Evolutionary conservation across 805 yeast species (phyloP).

Genomic region (Sugiyamaella marilandica): DNA sequence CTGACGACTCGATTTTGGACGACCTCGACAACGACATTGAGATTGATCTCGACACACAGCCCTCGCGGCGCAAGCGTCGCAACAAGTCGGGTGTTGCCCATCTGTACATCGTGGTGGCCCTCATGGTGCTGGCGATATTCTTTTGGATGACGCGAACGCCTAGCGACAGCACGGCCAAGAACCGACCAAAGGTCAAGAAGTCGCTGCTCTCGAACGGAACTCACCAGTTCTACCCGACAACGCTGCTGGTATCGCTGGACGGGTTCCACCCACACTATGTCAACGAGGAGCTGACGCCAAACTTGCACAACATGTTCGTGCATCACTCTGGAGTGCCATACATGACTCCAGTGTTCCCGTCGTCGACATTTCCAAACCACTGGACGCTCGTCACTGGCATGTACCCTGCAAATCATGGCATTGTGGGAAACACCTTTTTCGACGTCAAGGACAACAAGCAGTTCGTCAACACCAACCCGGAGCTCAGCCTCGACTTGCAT

Average conservation of each 20-base stretch:
- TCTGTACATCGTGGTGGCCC: constrained; percentile 7
- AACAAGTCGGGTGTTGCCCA: neutral
- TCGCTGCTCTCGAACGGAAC: constrained; percentile 50
- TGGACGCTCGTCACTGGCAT: constrained; percentile 88
- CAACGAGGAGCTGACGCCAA: constrained; percentile 61
- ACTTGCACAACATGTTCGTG: constrained; percentile 52
- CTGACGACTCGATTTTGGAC: constrained; percentile 10
- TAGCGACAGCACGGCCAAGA: neutral
- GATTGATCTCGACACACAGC: constrained; percentile 22
- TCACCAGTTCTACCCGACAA: constrained; percentile 67
- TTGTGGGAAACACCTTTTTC: constrained; percentile 74
- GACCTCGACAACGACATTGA: constrained; percentile 16
- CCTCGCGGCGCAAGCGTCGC: constrained; percentile 14
- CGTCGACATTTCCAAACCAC: constrained; percentile 87
- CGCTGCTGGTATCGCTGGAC: constrained; percentile 73
- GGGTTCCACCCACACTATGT: constrained; percentile 92
- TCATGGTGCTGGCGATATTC: constrained; percentile 15
- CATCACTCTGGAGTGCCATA: constrained; percentile 65
- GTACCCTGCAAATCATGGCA: constrained; percentile 79
- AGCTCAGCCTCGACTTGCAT: constrained; percentile 44
- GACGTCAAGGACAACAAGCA: constrained; percentile 53
- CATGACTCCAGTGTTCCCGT: constrained; percentile 83
- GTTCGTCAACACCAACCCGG: constrained; percentile 60
- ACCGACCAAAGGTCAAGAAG: constrained; percentile 9
- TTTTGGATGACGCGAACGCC: constrained; percentile 2